Evolutionary conservation across 2,329 filamentous ascomycete genomes (phyloP), one percentile per base, ranked within the genome.

Genomic region (Diaporthe ampelina): DNA sequence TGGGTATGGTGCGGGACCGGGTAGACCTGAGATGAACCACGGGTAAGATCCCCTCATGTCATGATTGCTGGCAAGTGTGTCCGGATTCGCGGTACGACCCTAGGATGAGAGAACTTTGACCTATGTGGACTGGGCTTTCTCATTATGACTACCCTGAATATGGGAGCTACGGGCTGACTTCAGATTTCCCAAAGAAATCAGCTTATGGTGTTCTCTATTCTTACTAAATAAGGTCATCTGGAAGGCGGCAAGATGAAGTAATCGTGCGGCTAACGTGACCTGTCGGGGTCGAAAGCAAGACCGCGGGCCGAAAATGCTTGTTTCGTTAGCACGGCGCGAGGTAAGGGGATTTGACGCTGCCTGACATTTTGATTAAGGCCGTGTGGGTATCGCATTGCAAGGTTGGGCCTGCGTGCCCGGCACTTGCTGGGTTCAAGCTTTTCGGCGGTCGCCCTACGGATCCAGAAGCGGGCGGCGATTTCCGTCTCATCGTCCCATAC

Each of bases 401-500:
- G 61, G 21, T 35, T 21, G 48, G 7, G 61, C 21, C 43, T 43
- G 15, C 7, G 26, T 11, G 29, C 10, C 19, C 61, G 43, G 26
- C 43, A 50, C 43, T 65, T 65, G 11, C 26, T 63, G 37, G 59
- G 59, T 65, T 65, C 26, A 65, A 24, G 59, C 59, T 63, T 45
- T 32, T 43, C 40, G 57, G 21, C n/a, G 35, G 57, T 40, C 57
- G 35, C 17, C 24, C 21, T 48, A 26, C 2, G 26, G 29, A 40
- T 26, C 24, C 43, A 29, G 26, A 45, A 35, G 61, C 13, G 43
- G 26, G 43, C 61, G 43, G 43, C 43, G 50, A 50, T 24, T 65
- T 65, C 29, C 43, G 26, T 50, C 43, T 40, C 29, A 50, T 65
- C 29, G 21, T 50, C 26, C 26, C 19, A 24, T 17, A 19, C 3